phyloP scores from a whole-genome alignment of 1,284 basidiomycete genomes.

The Boletellus sp. region DNA sequence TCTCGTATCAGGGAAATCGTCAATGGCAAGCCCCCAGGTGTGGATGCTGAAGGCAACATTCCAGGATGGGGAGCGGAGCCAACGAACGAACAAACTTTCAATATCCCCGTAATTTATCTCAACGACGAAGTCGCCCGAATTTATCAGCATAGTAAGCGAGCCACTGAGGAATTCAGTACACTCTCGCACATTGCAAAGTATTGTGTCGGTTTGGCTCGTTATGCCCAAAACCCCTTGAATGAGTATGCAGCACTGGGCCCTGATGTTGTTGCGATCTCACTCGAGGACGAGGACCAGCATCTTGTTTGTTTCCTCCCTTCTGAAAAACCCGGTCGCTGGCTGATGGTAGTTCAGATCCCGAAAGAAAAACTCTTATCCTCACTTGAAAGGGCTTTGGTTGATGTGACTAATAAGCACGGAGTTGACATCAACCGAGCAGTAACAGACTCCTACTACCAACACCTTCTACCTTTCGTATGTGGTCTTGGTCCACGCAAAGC shows the following conservation, averaged over 20 bases:
- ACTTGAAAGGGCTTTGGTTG: constrained; percentile 87
- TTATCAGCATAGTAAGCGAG: constrained; percentile 89
- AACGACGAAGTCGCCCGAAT: constrained; percentile 92
- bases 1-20: constrained; percentile 60
- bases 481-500: constrained; percentile 96
- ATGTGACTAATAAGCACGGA: constrained; percentile 88
- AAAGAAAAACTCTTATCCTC: constrained; percentile 79
- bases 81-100: constrained; percentile 42
- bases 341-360: constrained; percentile 56
- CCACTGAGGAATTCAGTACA: constrained; percentile 81
- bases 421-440: constrained; percentile 95
- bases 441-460: constrained; percentile 82
- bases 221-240: constrained; percentile 90
- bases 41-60: constrained; percentile 26
- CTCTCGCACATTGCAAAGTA: constrained; percentile 85
- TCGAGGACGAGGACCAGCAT: constrained; percentile 85
- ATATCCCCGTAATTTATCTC: constrained; percentile 79
- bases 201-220: constrained; percentile 92
- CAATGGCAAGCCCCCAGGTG: constrained; percentile 21
- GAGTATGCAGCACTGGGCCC: constrained; percentile 86
- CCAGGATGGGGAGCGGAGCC: constrained; percentile 34
- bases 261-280: constrained; percentile 78
- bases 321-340: constrained; percentile 1
- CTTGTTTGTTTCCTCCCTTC: constrained; percentile 51
- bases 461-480: constrained; percentile 86